Percentiles rank a stretch among this genome's conserved stretches.
These are phyloP conservation scores for Rhynchospora breviuscula DNA, from an alignment of 176 grass and related monocot species.

Conservation along the genomic window DNA sequence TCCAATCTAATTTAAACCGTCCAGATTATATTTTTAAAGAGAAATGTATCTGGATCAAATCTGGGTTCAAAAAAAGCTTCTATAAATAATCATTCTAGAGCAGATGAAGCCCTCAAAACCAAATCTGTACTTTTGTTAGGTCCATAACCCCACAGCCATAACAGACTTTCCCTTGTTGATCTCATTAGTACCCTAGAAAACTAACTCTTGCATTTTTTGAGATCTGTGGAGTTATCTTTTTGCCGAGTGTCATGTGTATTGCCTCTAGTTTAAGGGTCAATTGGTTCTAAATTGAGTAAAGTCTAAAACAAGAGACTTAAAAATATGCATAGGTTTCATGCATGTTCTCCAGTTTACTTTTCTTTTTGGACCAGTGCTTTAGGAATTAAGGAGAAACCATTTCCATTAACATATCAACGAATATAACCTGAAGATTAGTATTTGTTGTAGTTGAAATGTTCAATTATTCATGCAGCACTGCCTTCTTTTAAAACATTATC, in stretches of 20 bases:
- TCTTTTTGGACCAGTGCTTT: not conserved
- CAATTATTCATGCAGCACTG: not conserved
- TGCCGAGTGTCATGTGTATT: conserved; percentile 10
- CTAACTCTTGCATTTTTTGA: not conserved
- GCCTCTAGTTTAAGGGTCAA: conserved; percentile 19
- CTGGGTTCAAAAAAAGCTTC: not conserved
- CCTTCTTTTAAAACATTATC: not conserved
- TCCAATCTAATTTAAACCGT: not conserved
- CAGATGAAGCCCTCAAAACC: not conserved
- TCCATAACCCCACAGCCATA: conserved; percentile 4
- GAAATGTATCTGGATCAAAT: not conserved
- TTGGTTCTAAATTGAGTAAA: conserved; percentile 24
- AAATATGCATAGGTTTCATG: not conserved
- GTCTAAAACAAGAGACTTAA: not conserved
- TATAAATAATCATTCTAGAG: not conserved
- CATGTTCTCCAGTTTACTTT: not conserved
- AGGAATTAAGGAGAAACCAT: not conserved
- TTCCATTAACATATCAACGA: not conserved
- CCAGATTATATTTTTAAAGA: not conserved
- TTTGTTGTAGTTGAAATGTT: not conserved
- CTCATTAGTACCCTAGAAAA: not conserved
- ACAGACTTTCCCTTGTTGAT: not conserved
- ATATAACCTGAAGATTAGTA: not conserved
- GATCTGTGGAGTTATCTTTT: not conserved
- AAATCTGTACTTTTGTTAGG: conserved; percentile 1